Evolutionary conservation across 2,329 filamentous ascomycete species (phyloP).

Genomic region (Cordyceps cicadae): DNA sequence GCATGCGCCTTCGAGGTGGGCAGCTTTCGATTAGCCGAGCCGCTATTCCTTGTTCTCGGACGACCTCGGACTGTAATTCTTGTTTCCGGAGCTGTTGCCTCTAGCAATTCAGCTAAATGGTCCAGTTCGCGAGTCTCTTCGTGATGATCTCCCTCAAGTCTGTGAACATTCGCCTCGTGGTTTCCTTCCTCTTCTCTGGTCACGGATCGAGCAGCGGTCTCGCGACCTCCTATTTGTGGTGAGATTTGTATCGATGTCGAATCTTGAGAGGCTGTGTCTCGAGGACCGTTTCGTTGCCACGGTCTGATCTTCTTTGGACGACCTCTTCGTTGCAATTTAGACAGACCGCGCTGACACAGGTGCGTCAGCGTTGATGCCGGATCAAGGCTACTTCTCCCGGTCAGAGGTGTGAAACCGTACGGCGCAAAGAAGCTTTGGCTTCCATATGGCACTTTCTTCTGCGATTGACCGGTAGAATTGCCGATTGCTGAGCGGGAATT

Average conservation of each 20-base stretch:
- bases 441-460: neutral
- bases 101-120: neutral
- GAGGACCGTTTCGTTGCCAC: neutral
- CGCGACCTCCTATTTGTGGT: neutral
- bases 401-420: neutral
- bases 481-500: slow-evolving; percentile 1
- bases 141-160: neutral
- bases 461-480: neutral
- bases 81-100: neutral
- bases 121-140: neutral
- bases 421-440: neutral
- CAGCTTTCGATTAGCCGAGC: slow-evolving; percentile 7
- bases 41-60: slow-evolving; percentile 5
- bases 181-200: neutral
- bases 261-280: neutral
- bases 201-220: neutral
- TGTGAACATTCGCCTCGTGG: neutral
- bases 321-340: slow-evolving; percentile 20
- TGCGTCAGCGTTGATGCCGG: slow-evolving; percentile 17
- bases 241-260: neutral
- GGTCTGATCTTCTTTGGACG: slow-evolving; percentile 21
- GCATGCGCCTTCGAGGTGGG: neutral
- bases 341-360: slow-evolving; percentile 20
- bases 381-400: neutral
- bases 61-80: neutral